Base-by-base conservation (phyloP, 495 filamentous ascomycete genomes). In the Hypoxylon fuscum region DNA sequence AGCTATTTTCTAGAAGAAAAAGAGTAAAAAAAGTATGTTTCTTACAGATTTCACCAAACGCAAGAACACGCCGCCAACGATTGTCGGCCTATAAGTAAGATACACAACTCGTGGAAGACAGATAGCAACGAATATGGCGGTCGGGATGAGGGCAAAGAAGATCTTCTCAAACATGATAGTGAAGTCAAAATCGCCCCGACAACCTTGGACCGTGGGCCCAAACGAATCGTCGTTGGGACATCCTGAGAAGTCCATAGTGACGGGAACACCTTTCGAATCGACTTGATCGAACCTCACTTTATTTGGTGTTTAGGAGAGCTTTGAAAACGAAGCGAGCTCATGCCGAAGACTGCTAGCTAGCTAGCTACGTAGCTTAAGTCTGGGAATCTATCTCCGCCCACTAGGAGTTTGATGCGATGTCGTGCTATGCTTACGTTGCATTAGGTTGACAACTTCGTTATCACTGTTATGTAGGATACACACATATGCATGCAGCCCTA, bases 101-200 rank as follows among this genome's bases (percentile, higher is more conserved):
- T 76, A 77, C 50, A 74, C 69, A 2, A 83, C 50, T 14, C 83
- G 82, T 15, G 76, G 69, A 10, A 82, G 79, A 17, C 73, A 66
- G n/a, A 78, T 20, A 15, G 83, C 59, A 23, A 88, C 66, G 21
- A 87, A 73, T 18, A 85, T 41, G 3, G 71, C 64, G 15, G 81
- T 72, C 2, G 84, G 84, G 5, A 83, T 67, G 6, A 85, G 73
- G 7, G 76, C 73, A 14, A 86, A 73, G 42, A 88, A 78, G 1
- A 75, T 72, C 54, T 86, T 79, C 66, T 89, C 83, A 55, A 88
- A 87, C 23, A 82, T 66, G 21, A 86, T 72, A 21, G 84, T 86
- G 63, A 88, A 89, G 49, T 90, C 86, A 66, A 89, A 83, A 44
- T 62, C 61, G 14, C 32, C 37, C 10, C 50, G 51, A 10, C 55